Base-by-base conservation (phyloP, 2,329 filamentous ascomycete species). In the Aspergillus aculeatinus region DNA sequence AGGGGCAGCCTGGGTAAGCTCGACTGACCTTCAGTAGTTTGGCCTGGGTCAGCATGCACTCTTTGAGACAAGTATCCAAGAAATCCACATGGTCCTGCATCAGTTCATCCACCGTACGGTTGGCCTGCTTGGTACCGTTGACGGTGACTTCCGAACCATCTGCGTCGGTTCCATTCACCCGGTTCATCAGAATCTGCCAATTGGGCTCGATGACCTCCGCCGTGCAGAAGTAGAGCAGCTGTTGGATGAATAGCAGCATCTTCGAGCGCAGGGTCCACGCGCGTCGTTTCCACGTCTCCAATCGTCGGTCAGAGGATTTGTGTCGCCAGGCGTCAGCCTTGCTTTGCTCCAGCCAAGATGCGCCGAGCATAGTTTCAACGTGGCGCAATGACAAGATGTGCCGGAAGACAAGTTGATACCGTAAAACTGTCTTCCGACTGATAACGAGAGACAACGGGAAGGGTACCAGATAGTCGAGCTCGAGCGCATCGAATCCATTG, bases 1-100 rank as follows among this genome's bases (percentile, higher is more conserved):
- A 21, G 25, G 6, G 6, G 2, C n/a, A 29, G 27, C n/a, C 35
- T 21, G 48, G 2, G 19, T 12, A 19, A 23, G 25, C 10, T 29
- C 10, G 11, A 76, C 82, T 65, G 83, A 96, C 94, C 77, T 92
- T 89, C 5, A 99, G 80, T 6, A 99, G 83, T 79, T 96, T 97
- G 72, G 91, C 92, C 75, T 99, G 97, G 21, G 95, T 99, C 65
- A 99, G 83, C 92, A 98, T 98, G 80, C 95, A 98, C 79, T 98
- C 95, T 78, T 98, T 99, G 70, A 99, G 82, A 74, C 95, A 99
- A 4, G 95, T 98, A 69, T 97, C 95, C 51, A 99, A 80, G 75
- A 99, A 99, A 77, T 98, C 95, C 61, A 99, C 93, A 77, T 99
- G 95, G 72, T 98, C 93, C 78, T 98, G 92, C 95, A 99, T 99